Evolutionary conservation across 2,329 filamentous ascomycete genomes (phyloP), one percentile per base, ranked within the genome.

Genomic region (Fusarium anthophilum): DNA sequence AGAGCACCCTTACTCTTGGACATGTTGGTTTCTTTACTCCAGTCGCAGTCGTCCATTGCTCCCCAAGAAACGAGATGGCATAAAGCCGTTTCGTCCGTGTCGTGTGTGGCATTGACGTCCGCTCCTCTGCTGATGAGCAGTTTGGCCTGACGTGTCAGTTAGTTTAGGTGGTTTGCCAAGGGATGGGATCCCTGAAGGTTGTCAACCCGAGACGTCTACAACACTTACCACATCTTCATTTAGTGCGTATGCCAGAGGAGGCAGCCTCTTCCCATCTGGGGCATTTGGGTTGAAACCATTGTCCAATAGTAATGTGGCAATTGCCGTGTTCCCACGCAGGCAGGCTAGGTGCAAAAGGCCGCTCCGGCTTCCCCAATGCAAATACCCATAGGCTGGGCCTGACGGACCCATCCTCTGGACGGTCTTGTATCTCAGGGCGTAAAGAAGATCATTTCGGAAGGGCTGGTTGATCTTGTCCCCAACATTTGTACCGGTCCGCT

Each of bases 291-390:
- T 45, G 30, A 44, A 39, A 11, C 70, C 73, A 0, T 41, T 65
- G 5, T 55, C 43, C 13, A 76, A 54, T 35, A 75, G 53, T 18
- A 74, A 32, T 18, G 65, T 54, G 5, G 39, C 66, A 28, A 76
- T 44, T 4, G 70, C 66, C 18, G 66, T 74, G n/a, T 76, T 75
- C 13, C 73, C 73, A 20, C 70, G 66, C n/a, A 76, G 35, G 22
- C 73, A 75, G 14, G 73, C 53, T 28, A 75, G 28, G 37, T 75
- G 73, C 43, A 75, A 53, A 26, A 75, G 73, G 24, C 59, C 51
- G 14, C 62, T 71, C 18, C 37, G 47, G 7, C 53, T 41, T 28
- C 51, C 64, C 65, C 61, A 74, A 50, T 65, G 58, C 30, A 74
- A n/a, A 30, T 69, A 69, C 13, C 67, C 55, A 53, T 56, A 59